Percentiles rank a stretch among this genome's conserved stretches.
These are phyloP conservation scores for Alternaria arbusti DNA, from an alignment of 2,329 filamentous ascomycete genomes.

Conservation along the genomic window DNA sequence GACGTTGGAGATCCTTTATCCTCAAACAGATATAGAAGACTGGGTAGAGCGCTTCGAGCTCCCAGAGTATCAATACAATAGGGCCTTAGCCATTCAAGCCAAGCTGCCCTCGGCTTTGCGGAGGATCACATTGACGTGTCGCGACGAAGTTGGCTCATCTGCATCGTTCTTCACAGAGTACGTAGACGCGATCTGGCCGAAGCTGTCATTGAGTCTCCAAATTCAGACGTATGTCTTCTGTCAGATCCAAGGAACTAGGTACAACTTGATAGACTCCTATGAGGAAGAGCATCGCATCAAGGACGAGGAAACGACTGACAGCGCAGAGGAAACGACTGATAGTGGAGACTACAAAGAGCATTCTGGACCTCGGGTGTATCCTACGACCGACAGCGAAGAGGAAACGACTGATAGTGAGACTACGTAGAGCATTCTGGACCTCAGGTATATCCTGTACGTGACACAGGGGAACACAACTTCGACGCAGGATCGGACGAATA, in stretches of 20 bases:
- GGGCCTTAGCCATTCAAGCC: not conserved
- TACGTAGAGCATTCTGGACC: too few relatives aligned
- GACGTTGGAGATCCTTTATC: conserved; percentile 21
- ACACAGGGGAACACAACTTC: too few relatives aligned
- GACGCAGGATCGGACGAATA: not conserved
- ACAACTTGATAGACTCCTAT: conserved; percentile 1
- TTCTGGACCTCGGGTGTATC: too few relatives aligned
- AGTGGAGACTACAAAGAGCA: not conserved
- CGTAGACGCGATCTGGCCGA: conserved; percentile 13
- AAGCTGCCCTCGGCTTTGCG: not conserved
- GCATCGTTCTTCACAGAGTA: conserved; percentile 8
- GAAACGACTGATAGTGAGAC: too few relatives aligned
- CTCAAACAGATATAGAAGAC: conserved; percentile 8
- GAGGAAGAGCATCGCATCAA: too few relatives aligned
- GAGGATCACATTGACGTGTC: conserved; percentile 20
- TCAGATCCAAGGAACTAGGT: conserved; percentile 1
- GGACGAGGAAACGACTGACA: not conserved
- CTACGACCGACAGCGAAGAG: too few relatives aligned
- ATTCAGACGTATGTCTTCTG: conserved; percentile 17
- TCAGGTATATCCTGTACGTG: too few relatives aligned
- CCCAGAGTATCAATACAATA: not conserved
- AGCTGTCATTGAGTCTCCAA: not conserved
- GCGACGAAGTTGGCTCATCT: conserved; percentile 13
- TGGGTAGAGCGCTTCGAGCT: conserved; percentile 15
- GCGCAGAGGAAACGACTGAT: not conserved